Evolutionary conservation across 306 rosid species (phyloP).

Genomic region (Prunus campanulata): DNA sequence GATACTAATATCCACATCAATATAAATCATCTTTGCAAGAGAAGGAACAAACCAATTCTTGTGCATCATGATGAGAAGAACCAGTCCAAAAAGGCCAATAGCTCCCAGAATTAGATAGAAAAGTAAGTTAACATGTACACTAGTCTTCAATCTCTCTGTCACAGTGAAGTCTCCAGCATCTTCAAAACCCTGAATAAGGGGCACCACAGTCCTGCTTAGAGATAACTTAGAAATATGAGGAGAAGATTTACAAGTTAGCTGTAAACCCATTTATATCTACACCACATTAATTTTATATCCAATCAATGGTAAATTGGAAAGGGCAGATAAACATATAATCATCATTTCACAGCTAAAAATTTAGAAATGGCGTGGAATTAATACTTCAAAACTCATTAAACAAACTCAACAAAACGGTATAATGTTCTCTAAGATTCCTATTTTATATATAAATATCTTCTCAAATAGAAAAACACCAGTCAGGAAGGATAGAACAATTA

Average conservation of each 20-base stretch:
- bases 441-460: not conserved
- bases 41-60: conserved; percentile 54
- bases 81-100: conserved; percentile 70
- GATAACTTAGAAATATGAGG: conserved; percentile 46
- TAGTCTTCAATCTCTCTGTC: conserved; percentile 87
- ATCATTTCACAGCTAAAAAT: not conserved
- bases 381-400: not conserved
- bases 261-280: conserved; percentile 18
- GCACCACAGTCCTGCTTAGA: conserved; percentile 95
- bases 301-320: not conserved
- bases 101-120: conserved; percentile 82
- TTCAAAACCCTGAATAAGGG: conserved; percentile 99
- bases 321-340: not conserved
- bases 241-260: conserved; percentile 31
- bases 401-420: not conserved
- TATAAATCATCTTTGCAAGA: conserved; percentile 22
- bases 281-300: not conserved
- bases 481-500: not conserved
- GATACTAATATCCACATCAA: conserved; percentile 18
- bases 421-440: not conserved
- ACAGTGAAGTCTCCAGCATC: conserved; percentile 96
- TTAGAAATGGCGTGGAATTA: not conserved
- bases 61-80: conserved; percentile 69
- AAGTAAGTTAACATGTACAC: conserved; percentile 78
- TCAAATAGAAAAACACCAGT: not conserved